A percentile compares a stretch with the other conserved stretches of the same genome.
These are phyloP conservation scores for Limonium bicolor DNA, from an alignment of 148 eudicot species.

Conservation along the genomic window DNA sequence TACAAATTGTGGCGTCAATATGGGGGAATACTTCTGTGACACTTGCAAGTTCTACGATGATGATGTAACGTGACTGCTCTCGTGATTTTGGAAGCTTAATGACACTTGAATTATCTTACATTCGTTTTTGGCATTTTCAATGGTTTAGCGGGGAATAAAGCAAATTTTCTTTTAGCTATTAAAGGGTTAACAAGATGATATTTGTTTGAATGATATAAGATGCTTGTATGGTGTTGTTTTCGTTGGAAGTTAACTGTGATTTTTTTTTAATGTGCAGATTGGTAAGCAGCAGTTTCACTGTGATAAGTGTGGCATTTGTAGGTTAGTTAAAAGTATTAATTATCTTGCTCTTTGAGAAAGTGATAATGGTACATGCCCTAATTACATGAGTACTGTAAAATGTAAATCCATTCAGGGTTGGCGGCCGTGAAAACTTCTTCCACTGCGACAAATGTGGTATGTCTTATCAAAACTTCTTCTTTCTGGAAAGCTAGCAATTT, in stretches of 20 bases:
- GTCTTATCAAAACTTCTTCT: conserved; percentile 7
- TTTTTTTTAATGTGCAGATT: conserved; percentile 33
- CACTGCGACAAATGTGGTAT: conserved; percentile 98
- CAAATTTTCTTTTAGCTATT: too few species aligned
- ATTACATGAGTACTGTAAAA: too few species aligned
- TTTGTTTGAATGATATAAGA: too few species aligned
- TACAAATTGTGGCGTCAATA: conserved; percentile 74
- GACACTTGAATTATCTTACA: neutral
- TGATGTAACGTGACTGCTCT: conserved; percentile 32
- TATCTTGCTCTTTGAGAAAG: too few species aligned
- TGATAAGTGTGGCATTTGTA: conserved; percentile 93
- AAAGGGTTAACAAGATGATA: too few species aligned
- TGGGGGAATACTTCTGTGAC: conserved; percentile 85
- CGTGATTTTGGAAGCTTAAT: neutral
- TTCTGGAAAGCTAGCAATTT: too few species aligned
- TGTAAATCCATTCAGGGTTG: conserved; percentile 41
- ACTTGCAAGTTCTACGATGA: conserved; percentile 85
- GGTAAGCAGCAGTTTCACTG: conserved; percentile 84
- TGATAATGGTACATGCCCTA: too few species aligned
- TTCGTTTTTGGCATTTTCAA: neutral
- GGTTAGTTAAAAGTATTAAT: conserved; percentile 30
- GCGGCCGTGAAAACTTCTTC: conserved; percentile 81
- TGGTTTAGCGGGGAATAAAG: neutral
- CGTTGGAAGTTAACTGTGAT: too few species aligned
- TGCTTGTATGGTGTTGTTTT: too few species aligned